Evolutionary conservation across 768 basidiomycete genomes (phyloP), one percentile per base, ranked within the genome.

Genomic region (Suillus subluteus): DNA sequence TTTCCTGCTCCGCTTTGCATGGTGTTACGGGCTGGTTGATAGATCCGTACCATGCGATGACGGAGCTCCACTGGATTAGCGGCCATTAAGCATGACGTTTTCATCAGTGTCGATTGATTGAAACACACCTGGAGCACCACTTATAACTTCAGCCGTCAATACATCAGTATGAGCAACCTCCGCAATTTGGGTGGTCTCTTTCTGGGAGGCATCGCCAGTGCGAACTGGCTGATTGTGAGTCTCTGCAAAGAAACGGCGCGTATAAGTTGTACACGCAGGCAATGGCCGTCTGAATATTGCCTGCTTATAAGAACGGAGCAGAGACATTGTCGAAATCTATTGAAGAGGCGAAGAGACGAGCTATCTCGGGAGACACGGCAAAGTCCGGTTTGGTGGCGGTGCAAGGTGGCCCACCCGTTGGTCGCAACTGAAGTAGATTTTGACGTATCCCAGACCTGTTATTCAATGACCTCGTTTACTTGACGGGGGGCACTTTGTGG

Each of bases 1-100:
- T 96, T 96, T 62, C 88, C 89, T 50, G 89, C 85, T 59, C 94
- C 97, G 63, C 94, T 96, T 79, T 98, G 96, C 88, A 97, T 98
- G 4, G 96, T 96, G 71, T 94, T 95, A 65, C 92, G 90, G 6
- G 96, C 90, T 2, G 96, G 94, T 76, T 95, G 91, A 81, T 89
- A 99, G 74, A 99, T 94, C 59, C 96, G 89, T 52, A 98, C 96
- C 23, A 87, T 81, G 61, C 97, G 93, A 74, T 95, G 89, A 66
- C 87, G 91, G 67, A 98, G 87, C 78, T 98, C 91, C 68, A 79
- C 96, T 97, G 46, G 4, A 62, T 21, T 38, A 9, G 6, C 30
- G 55, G 12, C 74, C 40, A n/a, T 43, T 35, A 35, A 50, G 15
- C 46, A 15, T 35, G 23, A 7, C 12, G 9, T 26, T 32, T 23